These are phyloP conservation scores for Globisporangium iwayamae DNA, from an alignment of 352 stramenopile species.

Conservation along the genomic window DNA sequence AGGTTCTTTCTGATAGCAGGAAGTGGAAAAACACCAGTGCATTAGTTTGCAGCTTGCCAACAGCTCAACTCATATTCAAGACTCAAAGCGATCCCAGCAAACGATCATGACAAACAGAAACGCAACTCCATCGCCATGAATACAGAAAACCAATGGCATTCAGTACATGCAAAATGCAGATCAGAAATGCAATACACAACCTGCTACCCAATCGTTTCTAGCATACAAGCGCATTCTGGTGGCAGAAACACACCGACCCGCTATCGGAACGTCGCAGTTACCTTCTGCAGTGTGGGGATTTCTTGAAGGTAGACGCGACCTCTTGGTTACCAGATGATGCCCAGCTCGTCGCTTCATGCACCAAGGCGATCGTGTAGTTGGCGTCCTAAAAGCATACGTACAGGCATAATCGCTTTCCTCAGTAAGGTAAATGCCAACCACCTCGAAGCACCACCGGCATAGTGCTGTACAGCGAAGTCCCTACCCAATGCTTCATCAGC, in stretches of 20 bases:
- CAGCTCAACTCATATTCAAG: neutral
- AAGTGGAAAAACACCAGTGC: neutral
- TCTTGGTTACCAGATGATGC: neutral
- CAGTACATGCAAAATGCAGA: constrained; percentile 8
- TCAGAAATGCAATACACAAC: neutral
- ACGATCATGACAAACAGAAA: neutral
- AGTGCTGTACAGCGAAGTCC: neutral
- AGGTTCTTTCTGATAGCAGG: neutral
- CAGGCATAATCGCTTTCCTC: neutral
- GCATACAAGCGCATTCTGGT: constrained; percentile 1
- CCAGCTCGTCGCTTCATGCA: neutral
- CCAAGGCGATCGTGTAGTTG: neutral
- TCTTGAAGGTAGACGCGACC: neutral
- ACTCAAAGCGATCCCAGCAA: neutral
- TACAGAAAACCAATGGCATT: constrained; percentile 5
- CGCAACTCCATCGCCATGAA: constrained; percentile 3
- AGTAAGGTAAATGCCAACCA: neutral
- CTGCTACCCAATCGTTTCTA: neutral
- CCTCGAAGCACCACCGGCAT: too few species aligned
- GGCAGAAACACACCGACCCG: neutral
- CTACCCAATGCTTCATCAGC: constrained; percentile 4
- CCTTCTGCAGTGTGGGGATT: constrained; percentile 5
- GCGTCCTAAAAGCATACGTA: neutral
- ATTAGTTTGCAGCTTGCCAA: neutral
- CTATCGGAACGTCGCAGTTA: neutral